Conservation (phyloP, 2,329 filamentous ascomycete genomes). For the Emmonsiellopsis sp. region DNA sequence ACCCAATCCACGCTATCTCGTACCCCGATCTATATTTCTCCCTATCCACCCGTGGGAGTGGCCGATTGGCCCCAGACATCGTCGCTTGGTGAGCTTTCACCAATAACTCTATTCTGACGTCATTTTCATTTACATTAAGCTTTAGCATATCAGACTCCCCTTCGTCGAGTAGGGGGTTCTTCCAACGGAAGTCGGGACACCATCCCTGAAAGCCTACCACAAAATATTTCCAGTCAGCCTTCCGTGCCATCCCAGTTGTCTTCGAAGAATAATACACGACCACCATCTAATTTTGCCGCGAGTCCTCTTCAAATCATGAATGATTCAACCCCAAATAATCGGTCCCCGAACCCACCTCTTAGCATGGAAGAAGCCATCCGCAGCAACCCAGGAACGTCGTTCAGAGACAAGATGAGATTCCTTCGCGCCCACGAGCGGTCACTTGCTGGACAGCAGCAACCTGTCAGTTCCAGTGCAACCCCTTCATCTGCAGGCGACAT, state of each 20-base stretch:
- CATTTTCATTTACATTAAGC: neutral
- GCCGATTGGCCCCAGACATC: neutral
- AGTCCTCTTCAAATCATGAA: neutral
- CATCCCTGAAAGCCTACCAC: neutral
- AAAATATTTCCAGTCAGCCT: neutral
- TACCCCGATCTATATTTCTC: neutral
- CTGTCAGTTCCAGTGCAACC: constrained; percentile 24
- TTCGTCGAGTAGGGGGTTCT: neutral
- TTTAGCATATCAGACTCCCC: neutral
- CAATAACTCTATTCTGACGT: neutral
- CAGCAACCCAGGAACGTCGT: constrained; percentile 21
- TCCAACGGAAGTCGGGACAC: neutral
- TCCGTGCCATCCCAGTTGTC: neutral
- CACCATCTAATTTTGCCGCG: neutral
- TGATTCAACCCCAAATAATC: neutral
- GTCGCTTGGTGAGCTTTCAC: neutral
- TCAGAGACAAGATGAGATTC: constrained; percentile 24
- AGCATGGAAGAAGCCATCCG: constrained; percentile 14
- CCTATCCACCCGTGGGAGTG: neutral
- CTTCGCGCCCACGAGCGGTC: constrained; percentile 21
- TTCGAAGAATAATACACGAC: neutral
- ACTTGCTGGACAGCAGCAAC: constrained; percentile 14
- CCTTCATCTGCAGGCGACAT: constrained; percentile 36
- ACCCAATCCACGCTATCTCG: neutral
- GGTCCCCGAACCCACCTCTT: neutral